Percentiles rank a stretch among this genome's conserved stretches.
Evolutionary conservation across 2,329 filamentous ascomycete species (phyloP).

Genomic region (Balansia obtecta): DNA sequence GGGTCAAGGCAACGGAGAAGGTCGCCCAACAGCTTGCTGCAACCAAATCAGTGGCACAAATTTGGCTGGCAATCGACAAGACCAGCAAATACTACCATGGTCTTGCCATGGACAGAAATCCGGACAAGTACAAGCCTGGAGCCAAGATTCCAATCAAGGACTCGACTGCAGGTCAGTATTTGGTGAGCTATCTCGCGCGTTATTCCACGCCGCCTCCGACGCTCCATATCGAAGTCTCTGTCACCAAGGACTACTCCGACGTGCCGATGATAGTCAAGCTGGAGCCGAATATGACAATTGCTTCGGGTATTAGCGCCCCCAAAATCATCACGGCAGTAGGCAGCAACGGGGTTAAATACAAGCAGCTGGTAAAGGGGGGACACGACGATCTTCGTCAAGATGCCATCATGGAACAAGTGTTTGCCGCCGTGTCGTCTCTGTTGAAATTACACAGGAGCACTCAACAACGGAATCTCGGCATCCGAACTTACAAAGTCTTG

Average conservation of each 20-base stretch:
- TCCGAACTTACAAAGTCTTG: conserved; percentile 94
- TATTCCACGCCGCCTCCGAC: conserved; percentile 78
- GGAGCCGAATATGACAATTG: conserved; percentile 67
- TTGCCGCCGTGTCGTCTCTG: conserved; percentile 85
- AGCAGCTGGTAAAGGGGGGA: conserved; percentile 88
- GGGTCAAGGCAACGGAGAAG: conserved; percentile 59
- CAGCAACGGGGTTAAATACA: conserved; percentile 68
- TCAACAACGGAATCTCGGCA: conserved; percentile 75
- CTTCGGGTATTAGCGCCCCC: conserved; percentile 79
- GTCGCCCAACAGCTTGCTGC: conserved; percentile 50
- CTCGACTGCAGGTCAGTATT: conserved; percentile 45
- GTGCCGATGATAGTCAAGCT: conserved; percentile 66
- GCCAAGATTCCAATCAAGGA: conserved; percentile 53
- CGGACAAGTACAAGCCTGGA: conserved; percentile 54
- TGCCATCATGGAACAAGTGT: conserved; percentile 98
- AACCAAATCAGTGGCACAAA: conserved; percentile 35
- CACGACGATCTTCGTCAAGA: conserved; percentile 95
- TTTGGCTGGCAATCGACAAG: conserved; percentile 62
- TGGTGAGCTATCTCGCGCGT: conserved; percentile 50
- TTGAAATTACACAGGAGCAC: conserved; percentile 78
- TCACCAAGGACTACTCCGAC: conserved; percentile 61
- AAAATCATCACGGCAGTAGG: conserved; percentile 81
- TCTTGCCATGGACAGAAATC: conserved; percentile 53
- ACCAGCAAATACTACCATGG: conserved; percentile 55
- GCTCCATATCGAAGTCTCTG: conserved; percentile 65